Conservation (phyloP, 345 rosid species). For the Gossypium anomalum region DNA sequence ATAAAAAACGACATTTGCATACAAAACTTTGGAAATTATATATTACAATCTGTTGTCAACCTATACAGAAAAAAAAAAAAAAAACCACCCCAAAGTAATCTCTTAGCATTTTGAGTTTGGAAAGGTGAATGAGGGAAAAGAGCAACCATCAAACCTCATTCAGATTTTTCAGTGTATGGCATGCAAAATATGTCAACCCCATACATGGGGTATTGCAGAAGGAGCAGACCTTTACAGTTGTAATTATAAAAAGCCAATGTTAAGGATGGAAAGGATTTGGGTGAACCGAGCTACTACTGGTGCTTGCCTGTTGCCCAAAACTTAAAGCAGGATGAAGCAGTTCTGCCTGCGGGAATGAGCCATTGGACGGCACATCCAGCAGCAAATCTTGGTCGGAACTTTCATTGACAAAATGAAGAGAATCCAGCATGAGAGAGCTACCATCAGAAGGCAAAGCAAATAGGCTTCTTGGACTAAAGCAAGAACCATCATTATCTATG, state of each 20-base stretch:
- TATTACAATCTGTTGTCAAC: constrained; percentile 44
- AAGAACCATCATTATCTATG: constrained; percentile 53
- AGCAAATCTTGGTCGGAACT: constrained; percentile 78
- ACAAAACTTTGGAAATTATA: constrained; percentile 31
- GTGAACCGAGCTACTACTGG: constrained; percentile 58
- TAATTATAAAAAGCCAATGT: constrained; percentile 20
- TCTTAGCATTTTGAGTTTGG: constrained; percentile 32
- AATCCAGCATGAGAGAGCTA: constrained; percentile 55
- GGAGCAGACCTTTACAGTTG: constrained; percentile 25
- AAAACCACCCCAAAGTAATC: constrained; percentile 29
- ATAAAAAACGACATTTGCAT: constrained; percentile 16
- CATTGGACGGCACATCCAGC: constrained; percentile 68
- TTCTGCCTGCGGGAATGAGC: constrained; percentile 91
- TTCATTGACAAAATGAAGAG: constrained; percentile 48
- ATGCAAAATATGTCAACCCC: constrained; percentile 27
- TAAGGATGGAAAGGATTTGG: constrained; percentile 39
- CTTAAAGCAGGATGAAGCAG: constrained; percentile 53
- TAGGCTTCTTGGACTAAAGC: constrained; percentile 73
- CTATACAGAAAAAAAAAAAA: constrained; percentile 39
- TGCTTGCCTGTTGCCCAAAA: constrained; percentile 55
- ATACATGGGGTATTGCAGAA: constrained; percentile 22
- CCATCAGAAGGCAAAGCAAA: constrained; percentile 64
- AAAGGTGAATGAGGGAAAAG: constrained; percentile 24
- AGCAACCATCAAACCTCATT: constrained; percentile 49
- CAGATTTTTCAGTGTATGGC: constrained; percentile 25